Conservation (phyloP, 148 eudicot species). For the Diospyros lotus region DNA sequence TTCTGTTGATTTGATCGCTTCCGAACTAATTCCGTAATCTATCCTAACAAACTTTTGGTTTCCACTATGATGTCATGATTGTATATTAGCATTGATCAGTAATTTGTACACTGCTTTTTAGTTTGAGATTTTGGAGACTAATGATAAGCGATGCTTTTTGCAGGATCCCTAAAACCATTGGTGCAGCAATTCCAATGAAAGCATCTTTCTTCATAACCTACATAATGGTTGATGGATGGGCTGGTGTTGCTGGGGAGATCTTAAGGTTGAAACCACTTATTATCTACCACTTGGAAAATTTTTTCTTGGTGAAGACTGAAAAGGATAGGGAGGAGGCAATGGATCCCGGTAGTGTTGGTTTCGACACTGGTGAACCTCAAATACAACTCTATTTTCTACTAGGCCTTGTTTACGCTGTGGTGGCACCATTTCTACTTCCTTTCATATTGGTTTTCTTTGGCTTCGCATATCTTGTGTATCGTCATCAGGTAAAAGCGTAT, state of each 20-base stretch:
- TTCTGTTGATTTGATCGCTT: not conserved
- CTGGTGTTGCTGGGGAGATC: too few relatives aligned
- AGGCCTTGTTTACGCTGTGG: too few relatives aligned
- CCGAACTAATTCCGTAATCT: not conserved
- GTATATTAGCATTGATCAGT: not conserved
- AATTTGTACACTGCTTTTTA: not conserved
- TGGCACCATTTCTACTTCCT: constrained; percentile 36
- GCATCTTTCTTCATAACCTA: constrained; percentile 12
- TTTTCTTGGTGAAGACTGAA: not conserved
- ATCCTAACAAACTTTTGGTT: too few relatives aligned
- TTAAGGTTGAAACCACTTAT: constrained; percentile 38
- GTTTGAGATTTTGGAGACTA: constrained; percentile 1
- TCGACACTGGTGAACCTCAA: constrained; percentile 26
- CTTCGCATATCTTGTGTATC: constrained; percentile 54
- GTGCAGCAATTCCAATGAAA: constrained; percentile 21
- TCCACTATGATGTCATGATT: not conserved
- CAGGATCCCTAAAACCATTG: constrained; percentile 63
- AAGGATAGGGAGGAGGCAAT: constrained; percentile 23
- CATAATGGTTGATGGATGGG: too few relatives aligned
- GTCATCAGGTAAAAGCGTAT: constrained; percentile 60
- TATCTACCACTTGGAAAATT: constrained; percentile 69
- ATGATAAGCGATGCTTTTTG: constrained; percentile 2
- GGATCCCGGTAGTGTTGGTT: constrained; percentile 73
- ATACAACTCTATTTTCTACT: constrained; percentile 56
- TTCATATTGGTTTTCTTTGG: constrained; percentile 74